Evolutionary conservation across 495 filamentous ascomycete species (phyloP).

Genomic region (Rostrohypoxylon terebratum): DNA sequence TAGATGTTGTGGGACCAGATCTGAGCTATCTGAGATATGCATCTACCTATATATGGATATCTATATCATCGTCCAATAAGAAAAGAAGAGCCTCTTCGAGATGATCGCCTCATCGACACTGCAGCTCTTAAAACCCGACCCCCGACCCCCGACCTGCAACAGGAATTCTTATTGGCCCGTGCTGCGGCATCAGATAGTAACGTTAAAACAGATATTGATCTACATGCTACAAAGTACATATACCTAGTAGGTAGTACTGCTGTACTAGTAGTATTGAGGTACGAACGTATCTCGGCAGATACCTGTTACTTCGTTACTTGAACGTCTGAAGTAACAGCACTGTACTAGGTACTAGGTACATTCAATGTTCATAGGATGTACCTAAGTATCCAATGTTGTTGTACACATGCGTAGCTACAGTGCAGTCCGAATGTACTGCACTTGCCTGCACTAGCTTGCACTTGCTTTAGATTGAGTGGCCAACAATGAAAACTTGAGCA

Average conservation of each 20-base stretch:
- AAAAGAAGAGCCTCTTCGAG: conserved; percentile 22
- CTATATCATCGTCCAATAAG: not conserved
- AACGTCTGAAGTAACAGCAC: too few species aligned
- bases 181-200: conserved; percentile 47
- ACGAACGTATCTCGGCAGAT: too few species aligned
- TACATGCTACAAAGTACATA: not conserved
- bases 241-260: not conserved
- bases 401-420: not conserved
- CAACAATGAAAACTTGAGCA: not conserved
- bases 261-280: too few species aligned
- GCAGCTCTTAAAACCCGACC: conserved; percentile 35
- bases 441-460: not conserved
- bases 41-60: conserved; percentile 14
- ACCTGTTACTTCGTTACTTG: too few species aligned
- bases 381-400: not conserved
- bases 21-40: conserved; percentile 22
- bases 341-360: too few species aligned
- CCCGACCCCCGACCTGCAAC: conserved; percentile 32
- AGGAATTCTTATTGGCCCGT: conserved; percentile 31
- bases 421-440: not conserved
- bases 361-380: too few species aligned
- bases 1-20: conserved; percentile 13
- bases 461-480: not conserved
- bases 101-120: conserved; percentile 33
- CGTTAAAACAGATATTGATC: conserved; percentile 38